Base-by-base conservation (phyloP, 2,329 filamentous ascomycete species). In the Aureobasidium pullulans region DNA sequence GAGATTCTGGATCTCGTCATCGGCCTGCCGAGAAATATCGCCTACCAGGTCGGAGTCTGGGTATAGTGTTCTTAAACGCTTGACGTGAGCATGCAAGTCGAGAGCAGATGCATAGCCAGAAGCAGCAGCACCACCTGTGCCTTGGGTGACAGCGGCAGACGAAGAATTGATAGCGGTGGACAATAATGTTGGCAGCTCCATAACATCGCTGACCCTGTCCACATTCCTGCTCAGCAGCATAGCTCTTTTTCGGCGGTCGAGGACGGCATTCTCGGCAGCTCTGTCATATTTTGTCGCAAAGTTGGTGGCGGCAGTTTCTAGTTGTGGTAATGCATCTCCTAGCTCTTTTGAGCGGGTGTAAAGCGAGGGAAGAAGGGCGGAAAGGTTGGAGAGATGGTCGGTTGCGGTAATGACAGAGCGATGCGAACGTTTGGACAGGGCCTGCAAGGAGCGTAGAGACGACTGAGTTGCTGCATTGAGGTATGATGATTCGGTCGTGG, bases 61-160 rank as follows among this genome's bases (percentile, higher is more conserved):
- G 70, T 96, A 96, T 31, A 97, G 78, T 0, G 85, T 84, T 62
- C 91, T 85, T 6, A 99, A 79, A 7, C 94, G 84, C 66, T 90
- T 89, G 69, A 96, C 94, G 71, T 97, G 94, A n/a, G 89, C 87
- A 69, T 96, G 88, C 2, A 99, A 80, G 72, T 99, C 94, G 36
- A 99, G 79, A 0, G 92, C 92, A 0, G 90, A 89, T 2, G 91
- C 87, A 76, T 96, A 96, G 46, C 66, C 66, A 16, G 63, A 64
- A 62, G 85, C 83, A 9, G 78, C 81, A 6, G 76, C 71, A 2
- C 66, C 61, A 2, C 74, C 70, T 32, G 64, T 63, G 39, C 70
- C 70, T 47, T 57, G 58, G 19, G 53, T 44, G n/a, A 75, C 75
- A n/a, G 79, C 74, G 29, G 79, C 79, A 0, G 75, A 78, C 6